These are phyloP conservation scores for Selaginella tamariscina DNA, from an alignment of 75 land plant genomes.

Conservation along the genomic window DNA sequence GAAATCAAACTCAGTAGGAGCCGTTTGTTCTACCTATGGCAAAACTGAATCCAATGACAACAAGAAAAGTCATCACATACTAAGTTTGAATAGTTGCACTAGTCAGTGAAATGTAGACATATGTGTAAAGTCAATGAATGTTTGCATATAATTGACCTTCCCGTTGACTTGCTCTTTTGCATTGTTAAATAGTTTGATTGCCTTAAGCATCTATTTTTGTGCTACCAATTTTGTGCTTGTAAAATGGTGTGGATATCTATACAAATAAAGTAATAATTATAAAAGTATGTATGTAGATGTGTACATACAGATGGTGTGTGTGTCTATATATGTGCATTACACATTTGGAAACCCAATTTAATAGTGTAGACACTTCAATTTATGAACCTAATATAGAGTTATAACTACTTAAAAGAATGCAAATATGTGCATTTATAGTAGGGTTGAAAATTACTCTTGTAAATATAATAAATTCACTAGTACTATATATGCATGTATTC, in stretches of 20 bases:
- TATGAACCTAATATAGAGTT: no score
- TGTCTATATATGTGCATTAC: no score
- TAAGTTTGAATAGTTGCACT: not conserved
- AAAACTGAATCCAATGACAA: constrained; percentile 92
- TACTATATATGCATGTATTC: no score
- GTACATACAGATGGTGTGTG: no score
- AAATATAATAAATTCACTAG: no score
- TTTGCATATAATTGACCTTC: constrained; percentile 55
- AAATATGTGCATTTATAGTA: no score
- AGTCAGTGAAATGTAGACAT: constrained; percentile 36
- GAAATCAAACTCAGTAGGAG: constrained; percentile 95
- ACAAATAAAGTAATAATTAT: no score
- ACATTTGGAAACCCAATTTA: no score
- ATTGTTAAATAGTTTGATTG: constrained; percentile 47
- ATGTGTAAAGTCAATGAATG: constrained; percentile 66
- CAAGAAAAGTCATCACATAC: constrained; percentile 72
- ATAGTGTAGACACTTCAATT: no score
- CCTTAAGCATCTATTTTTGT: constrained; percentile 61
- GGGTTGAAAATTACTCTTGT: no score
- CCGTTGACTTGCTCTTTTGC: constrained; percentile 63
- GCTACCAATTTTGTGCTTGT: constrained; percentile 79
- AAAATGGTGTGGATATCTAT: constrained; percentile 80
- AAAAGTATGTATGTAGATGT: no score
- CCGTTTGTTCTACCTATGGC: constrained; percentile 99
- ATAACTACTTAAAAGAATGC: no score